These are phyloP conservation scores for Botryosphaeria dothidea DNA, from an alignment of 2,329 filamentous ascomycete genomes.

Conservation along the genomic window DNA sequence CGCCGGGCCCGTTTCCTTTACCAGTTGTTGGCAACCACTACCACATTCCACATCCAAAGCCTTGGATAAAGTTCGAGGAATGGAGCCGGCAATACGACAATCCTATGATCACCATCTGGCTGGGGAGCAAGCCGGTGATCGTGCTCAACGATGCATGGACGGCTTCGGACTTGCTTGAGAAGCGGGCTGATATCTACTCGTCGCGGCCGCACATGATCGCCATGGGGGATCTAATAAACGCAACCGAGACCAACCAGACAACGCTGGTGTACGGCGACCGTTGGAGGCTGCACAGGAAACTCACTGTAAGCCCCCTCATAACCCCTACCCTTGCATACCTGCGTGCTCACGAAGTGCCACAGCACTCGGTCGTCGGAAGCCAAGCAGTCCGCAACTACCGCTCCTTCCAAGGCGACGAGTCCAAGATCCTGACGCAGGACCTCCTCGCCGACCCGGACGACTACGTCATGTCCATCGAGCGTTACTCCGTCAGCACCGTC, in stretches of 20 bases:
- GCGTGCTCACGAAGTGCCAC: background rate
- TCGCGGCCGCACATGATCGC: constrained; percentile 32
- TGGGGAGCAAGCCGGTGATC: constrained; percentile 21
- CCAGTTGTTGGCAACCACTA: constrained; percentile 24
- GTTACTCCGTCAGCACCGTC: constrained; percentile 22
- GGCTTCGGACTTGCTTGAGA: constrained; percentile 34
- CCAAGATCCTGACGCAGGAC: constrained; percentile 22
- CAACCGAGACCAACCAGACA: constrained; percentile 18
- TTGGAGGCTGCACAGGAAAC: constrained; percentile 23
- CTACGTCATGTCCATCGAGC: constrained; percentile 23
- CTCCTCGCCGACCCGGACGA: constrained; percentile 19
- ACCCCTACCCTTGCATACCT: background rate
- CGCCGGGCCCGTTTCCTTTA: constrained; percentile 22
- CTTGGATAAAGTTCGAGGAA: constrained; percentile 22
- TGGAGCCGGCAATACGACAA: constrained; percentile 21
- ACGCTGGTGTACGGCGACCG: constrained; percentile 23
- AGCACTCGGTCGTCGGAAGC: constrained; percentile 22
- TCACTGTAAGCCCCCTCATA: constrained; percentile 10
- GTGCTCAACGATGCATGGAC: constrained; percentile 29
- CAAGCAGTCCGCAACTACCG: constrained; percentile 24
- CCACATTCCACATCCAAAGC: constrained; percentile 17
- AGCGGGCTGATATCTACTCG: constrained; percentile 34
- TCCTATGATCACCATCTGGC: constrained; percentile 23
- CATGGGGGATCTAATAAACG: constrained; percentile 27
- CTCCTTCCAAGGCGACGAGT: constrained; percentile 22